Evolutionary conservation across 2,329 filamentous ascomycete genomes (phyloP).

Genomic region (Aspergillus pseudoglaucus): DNA sequence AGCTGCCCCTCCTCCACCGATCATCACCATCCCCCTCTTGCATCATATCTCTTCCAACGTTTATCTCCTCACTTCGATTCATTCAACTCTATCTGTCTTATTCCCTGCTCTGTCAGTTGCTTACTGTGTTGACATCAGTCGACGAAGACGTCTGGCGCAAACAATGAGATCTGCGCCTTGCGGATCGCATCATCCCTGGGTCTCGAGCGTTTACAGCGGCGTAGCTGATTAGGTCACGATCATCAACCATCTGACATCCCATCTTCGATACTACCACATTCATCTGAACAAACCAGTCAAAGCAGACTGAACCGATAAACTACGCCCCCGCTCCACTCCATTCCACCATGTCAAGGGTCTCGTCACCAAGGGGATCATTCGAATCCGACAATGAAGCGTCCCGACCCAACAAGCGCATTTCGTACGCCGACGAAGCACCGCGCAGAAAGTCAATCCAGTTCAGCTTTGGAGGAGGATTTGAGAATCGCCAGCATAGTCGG

Average conservation of each 20-base stretch:
- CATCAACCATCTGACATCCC: no score
- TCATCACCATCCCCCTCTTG: background rate
- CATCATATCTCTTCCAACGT: slow-evolving; percentile 2
- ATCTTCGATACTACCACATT: no score
- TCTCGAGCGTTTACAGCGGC: slow-evolving; percentile 17
- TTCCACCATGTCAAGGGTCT: background rate
- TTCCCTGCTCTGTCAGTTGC: background rate
- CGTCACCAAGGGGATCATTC: background rate
- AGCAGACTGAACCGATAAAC: background rate
- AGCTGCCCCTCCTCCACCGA: slow-evolving; percentile 2
- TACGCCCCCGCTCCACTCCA: background rate
- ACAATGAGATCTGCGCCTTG: slow-evolving; percentile 18
- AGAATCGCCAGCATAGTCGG: slow-evolving; percentile 20
- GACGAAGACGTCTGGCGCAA: slow-evolving; percentile 5
- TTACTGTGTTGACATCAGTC: no score
- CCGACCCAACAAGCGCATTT: slow-evolving; percentile 9
- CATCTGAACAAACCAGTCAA: background rate
- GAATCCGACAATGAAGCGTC: background rate
- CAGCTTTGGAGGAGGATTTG: slow-evolving; percentile 23
- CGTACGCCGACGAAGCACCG: slow-evolving; percentile 18
- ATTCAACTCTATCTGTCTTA: slow-evolving; percentile 1
- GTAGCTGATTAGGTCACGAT: background rate
- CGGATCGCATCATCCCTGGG: slow-evolving; percentile 17
- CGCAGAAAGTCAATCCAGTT: slow-evolving; percentile 36
- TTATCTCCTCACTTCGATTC: slow-evolving; percentile 2